Base-by-base conservation (phyloP, 768 basidiomycete species). In the Boletus patriciae region DNA sequence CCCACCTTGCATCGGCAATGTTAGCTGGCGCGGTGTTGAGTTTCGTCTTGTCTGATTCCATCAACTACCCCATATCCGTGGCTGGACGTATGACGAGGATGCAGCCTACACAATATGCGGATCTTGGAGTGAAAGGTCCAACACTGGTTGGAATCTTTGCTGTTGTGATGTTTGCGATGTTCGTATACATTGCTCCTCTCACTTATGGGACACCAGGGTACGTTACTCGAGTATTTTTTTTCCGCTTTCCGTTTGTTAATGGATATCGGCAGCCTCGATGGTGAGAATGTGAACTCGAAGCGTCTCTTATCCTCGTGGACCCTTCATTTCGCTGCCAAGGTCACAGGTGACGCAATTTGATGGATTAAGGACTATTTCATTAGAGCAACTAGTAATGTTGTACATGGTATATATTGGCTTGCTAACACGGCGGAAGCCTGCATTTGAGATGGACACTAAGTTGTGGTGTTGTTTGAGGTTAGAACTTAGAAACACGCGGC, bases 191-290 rank as follows among this genome's bases (percentile, higher is more conserved):
- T 50, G 83, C 90, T 15, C 96, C 97, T 41, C 76, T 99, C 65
- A 98, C 96, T 16, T 99, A 96, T 70, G 97, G 95, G 42, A 88
- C 90, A n/a, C 94, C 94, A 59, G 92, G 94, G 94, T 97, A 76
- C 68, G 89, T 79, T 4, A 42, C 40, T 41, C 19, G 12, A 46
- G 2, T 46, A 36, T 29, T 49, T 57, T 49, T 57, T 42, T 40
- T 46, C 58, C 46, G 45, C 44, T 37, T 36, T 25, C 31, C 61
- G 55, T 47, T 50, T 29, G 57, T 37, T 60, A 29, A 63, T 69
- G 21, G 67, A 62, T 55, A 25, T 16, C 36, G 49, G 29, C 64
- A 96, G 94, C 42, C 78, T 98, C 74, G 85, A 87, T 40, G 92
- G 94, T 19, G 87, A 92, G 29, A 76, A 85, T 66, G 93, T 99